A percentile compares a stretch with the other conserved stretches of the same genome.
phyloP scores from a whole-genome alignment of 192 early-diverging fungal species.

The Allomyces javanicus region DNA sequence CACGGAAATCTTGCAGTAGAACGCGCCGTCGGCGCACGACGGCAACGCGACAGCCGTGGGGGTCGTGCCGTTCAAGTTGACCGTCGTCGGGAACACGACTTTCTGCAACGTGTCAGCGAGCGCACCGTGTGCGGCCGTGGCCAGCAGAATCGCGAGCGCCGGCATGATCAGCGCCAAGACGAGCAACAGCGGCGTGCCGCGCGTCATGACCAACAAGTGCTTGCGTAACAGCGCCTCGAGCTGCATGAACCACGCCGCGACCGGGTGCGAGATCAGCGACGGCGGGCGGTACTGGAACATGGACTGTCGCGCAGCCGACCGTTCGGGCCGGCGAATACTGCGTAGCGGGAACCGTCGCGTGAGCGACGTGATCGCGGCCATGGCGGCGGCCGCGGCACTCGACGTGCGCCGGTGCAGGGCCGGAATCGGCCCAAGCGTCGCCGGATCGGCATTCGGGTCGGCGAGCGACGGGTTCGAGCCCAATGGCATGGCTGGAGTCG shows the following conservation, averaged over 20 bases:
- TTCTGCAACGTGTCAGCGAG: not conserved
- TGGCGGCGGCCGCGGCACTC: not conserved
- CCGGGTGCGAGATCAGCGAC: not conserved
- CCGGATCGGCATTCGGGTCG: too few relatives aligned
- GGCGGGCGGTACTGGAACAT: not conserved
- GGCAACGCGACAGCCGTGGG: not conserved
- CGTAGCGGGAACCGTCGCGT: not conserved
- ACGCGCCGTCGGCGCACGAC: not conserved
- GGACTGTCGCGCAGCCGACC: not conserved
- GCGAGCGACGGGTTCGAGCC: too few relatives aligned
- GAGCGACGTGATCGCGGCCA: not conserved
- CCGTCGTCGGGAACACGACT: not conserved
- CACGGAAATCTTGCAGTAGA: not conserved
- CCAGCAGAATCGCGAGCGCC: not conserved
- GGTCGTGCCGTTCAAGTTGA: not conserved
- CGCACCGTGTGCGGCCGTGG: not conserved
- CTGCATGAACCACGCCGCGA: not conserved
- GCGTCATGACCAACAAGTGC: not conserved
- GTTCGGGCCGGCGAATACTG: not conserved
- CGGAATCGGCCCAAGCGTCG: too few relatives aligned
- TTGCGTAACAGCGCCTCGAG: not conserved
- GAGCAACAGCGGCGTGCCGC: not conserved
- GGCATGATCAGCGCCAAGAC: not conserved
- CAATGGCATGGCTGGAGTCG: too few relatives aligned
- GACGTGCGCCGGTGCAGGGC: too few relatives aligned